Conservation (phyloP, 768 basidiomycete genomes). For the Mycena alexandri region DNA sequence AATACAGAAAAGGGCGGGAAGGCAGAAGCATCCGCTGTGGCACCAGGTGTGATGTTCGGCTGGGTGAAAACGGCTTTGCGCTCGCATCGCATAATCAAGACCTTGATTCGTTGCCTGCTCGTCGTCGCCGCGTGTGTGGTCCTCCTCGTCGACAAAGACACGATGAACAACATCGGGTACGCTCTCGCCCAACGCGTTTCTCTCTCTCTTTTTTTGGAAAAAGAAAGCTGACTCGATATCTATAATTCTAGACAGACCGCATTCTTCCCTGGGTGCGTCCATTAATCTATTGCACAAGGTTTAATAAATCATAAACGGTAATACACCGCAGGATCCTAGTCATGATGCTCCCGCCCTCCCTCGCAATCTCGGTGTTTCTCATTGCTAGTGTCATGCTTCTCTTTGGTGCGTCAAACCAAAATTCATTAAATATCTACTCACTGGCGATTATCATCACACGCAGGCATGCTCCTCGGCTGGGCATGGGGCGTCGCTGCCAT, state of each 20-base stretch:
- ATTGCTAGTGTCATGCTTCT: slow-evolving; percentile 50
- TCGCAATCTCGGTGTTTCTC: slow-evolving; percentile 55
- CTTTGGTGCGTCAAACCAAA: slow-evolving; percentile 42
- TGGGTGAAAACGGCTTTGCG: slow-evolving; percentile 52
- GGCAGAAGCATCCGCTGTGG: no score
- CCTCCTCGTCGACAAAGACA: slow-evolving; percentile 50
- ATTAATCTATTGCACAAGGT: no score
- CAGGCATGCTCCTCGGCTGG: slow-evolving; percentile 60
- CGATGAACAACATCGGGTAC: slow-evolving; percentile 54
- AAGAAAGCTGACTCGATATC: background rate
- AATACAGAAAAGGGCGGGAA: no score
- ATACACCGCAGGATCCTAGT: slow-evolving; percentile 49
- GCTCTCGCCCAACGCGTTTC: no score
- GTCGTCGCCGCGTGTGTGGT: slow-evolving; percentile 49
- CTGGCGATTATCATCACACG: no score
- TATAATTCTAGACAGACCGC: slow-evolving; percentile 52
- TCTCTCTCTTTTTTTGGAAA: slow-evolving; percentile 38
- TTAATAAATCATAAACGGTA: background rate
- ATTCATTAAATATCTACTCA: background rate
- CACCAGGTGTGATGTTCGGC: no score
- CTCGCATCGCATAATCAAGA: slow-evolving; percentile 53
- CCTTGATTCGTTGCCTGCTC: slow-evolving; percentile 54
- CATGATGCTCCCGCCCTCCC: slow-evolving; percentile 54
- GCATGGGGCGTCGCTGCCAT: slow-evolving; percentile 60
- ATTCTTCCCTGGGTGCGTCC: slow-evolving; percentile 54